phyloP scores from a whole-genome alignment of 306 rosid genomes.

The Fragaria vesca region DNA sequence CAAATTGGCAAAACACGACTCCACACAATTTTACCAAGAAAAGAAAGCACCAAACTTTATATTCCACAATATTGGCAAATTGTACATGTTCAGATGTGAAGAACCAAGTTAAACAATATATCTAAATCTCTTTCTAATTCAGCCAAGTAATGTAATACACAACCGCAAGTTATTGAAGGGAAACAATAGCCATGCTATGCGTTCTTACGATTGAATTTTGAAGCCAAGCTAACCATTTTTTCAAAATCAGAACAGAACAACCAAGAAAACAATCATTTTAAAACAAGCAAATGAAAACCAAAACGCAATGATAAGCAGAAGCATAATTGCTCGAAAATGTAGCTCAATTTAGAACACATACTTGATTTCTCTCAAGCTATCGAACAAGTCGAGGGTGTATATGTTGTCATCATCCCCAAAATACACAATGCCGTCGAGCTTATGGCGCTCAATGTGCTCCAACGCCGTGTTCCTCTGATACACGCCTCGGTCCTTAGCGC shows the following conservation, averaged over 20 bases:
- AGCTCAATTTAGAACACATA: conserved; percentile 14
- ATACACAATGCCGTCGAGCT: conserved; percentile 87
- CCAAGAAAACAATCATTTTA: neutral
- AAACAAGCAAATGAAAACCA: conserved; percentile 5
- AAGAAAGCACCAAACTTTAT: neutral
- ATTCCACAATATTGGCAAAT: neutral
- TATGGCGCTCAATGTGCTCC: conserved; percentile 86
- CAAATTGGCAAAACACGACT: neutral
- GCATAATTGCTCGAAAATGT: neutral
- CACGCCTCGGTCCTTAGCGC: conserved; percentile 87
- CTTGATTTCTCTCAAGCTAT: conserved; percentile 75
- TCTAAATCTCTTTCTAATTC: neutral
- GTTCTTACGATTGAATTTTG: neutral
- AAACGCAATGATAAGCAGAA: neutral
- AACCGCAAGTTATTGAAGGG: neutral
- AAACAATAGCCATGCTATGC: neutral
- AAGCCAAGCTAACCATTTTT: too few relatives aligned
- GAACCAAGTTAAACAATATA: neutral
- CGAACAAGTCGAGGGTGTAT: conserved; percentile 76
- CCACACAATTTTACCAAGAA: neutral
- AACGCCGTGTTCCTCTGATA: conserved; percentile 90
- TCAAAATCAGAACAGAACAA: neutral
- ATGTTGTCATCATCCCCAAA: conserved; percentile 93
- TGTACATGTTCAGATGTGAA: neutral
- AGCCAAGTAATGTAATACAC: neutral